Base-by-base conservation (phyloP, 345 rosid genomes). In the Carallia brachiata region DNA sequence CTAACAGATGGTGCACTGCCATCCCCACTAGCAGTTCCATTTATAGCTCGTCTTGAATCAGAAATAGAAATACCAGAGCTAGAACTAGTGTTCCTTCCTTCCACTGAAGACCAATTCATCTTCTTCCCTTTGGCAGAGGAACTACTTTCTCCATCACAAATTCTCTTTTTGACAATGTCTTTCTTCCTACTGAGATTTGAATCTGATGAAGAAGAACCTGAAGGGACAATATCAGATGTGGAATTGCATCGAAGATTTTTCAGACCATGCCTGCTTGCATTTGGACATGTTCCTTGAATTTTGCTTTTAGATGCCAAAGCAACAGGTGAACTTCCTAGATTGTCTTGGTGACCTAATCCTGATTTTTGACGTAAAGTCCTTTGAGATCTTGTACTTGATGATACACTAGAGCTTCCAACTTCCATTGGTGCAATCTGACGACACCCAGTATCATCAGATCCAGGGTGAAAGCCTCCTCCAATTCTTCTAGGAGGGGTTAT, bases 101-200 rank as follows among this genome's bases (percentile, higher is more conserved):
- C 90, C 17, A 63, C 27, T 61, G 87, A 76, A 65, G 76, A 70
- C 69, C 87, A 90, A 37, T 67, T 77, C 63, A 74, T 70, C 75
- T 79, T 92, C 78, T 83, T 84, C 32, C 92, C 96, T 62, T 79
- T 84, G 71, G 63, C 68, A 62, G 88, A 83, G 57, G 89, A 81
- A 78, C 96, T 90, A 68, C 93, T 80, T 77, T 86, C 96, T 70
- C 86, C 93, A 59, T 82, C 88, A 74, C 69, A 76, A 62, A 44
- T 82, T 79, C 86, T 85, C 82, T 80, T 89, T 70, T 77, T 87
- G 6, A 72, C 6, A 4, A 68, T 34, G 62, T 81, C 89, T 61
- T 77, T 84, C 78, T 80, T 84, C 70, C 80, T 77, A 65, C 66
- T 69, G 30, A 72, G 63, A 64, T 73, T 81, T 76, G 86, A 83